Evolutionary conservation across 2,329 filamentous ascomycete genomes (phyloP), one percentile per base, ranked within the genome.

Genomic region (Rhynchosporium agropyri): DNA sequence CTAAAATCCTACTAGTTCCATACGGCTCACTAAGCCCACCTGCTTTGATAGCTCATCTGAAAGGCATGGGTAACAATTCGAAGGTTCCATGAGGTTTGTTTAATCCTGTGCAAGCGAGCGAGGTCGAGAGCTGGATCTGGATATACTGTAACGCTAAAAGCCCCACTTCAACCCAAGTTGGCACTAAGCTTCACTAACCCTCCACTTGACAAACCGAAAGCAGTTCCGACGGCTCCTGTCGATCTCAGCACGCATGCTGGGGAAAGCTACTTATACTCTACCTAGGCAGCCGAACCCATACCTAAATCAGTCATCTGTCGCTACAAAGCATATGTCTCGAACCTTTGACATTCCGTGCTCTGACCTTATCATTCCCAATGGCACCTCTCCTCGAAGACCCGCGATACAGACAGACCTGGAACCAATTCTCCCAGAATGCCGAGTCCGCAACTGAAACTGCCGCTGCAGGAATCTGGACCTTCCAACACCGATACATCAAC

Each of bases 391-490:
- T 89, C 68, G 85, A 89, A 74, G 93, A 97, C 77, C 93, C 93
- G 65, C 90, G 93, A 72, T 87, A 97, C 76, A 91, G 93, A 69
- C 92, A 96, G 77, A 92, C 91, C 71, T 91, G 96, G 84, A 96
- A 97, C 76, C 91, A 95, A 74, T 89, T 97, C 75, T 89, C 91
- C 6, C 90, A 95, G 70, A 96, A 94, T 72, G 87, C 96, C 77
- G 94, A 97, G 77, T 85, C 90, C 38, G 92, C 91, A 53, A 96
- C 96, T 65, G 92, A 96, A 75, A 89, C 91, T 62, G 92, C 94
- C n/a, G 93, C 95, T 65, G 92, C 91, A 54, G 89, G 89, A 61
- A 89, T 98, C 72, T 98, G 93, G 84, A 87, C 88, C 65, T 95
- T 97, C 74, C 88, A 91, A 62, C 91, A 97, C 74, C 82, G 86